A percentile compares a stretch with the other conserved stretches of the same genome.
Conservation (phyloP, 2,329 filamentous ascomycete species). For the Aaosphaeria pasadenensis region DNA sequence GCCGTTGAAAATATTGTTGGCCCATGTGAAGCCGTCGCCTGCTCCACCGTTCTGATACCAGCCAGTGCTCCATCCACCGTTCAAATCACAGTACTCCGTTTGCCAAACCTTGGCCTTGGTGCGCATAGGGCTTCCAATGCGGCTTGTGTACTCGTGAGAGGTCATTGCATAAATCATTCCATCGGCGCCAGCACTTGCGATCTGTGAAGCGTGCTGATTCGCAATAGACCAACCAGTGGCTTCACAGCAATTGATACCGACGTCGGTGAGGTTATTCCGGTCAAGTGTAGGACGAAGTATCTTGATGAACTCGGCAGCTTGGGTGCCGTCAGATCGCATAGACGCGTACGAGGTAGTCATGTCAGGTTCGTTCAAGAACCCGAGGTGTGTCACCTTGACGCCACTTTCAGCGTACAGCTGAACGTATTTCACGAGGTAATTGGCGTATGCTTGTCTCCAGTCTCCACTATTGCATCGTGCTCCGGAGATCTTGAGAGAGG, state of each 20-base stretch:
- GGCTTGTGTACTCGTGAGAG: constrained; percentile 42
- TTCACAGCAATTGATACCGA: constrained; percentile 46
- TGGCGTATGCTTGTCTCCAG: constrained; percentile 50
- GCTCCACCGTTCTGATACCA: constrained; percentile 49
- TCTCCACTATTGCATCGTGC: constrained; percentile 39
- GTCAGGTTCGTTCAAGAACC: constrained; percentile 48
- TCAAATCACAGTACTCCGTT: constrained; percentile 50
- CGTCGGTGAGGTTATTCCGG: constrained; percentile 31
- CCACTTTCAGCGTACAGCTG: constrained; percentile 41
- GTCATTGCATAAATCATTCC: constrained; percentile 41
- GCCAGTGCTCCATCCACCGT: constrained; percentile 35
- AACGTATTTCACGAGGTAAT: constrained; percentile 49
- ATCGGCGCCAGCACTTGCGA: constrained; percentile 39
- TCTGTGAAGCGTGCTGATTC: constrained; percentile 34
- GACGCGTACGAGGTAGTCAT: constrained; percentile 42
- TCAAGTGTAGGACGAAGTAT: constrained; percentile 43
- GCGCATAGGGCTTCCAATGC: constrained; percentile 38
- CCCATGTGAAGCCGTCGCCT: constrained; percentile 56
- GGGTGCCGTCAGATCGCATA: constrained; percentile 46
- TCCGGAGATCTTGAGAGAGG: constrained; percentile 14
- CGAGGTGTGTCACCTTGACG: constrained; percentile 41
- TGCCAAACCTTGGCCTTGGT: constrained; percentile 50
- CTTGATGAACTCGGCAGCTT: constrained; percentile 53
- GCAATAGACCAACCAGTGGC: constrained; percentile 43
- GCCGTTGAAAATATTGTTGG: constrained; percentile 51